Base-by-base conservation (phyloP, 148 eudicot genomes). In the Camellia japonica region DNA sequence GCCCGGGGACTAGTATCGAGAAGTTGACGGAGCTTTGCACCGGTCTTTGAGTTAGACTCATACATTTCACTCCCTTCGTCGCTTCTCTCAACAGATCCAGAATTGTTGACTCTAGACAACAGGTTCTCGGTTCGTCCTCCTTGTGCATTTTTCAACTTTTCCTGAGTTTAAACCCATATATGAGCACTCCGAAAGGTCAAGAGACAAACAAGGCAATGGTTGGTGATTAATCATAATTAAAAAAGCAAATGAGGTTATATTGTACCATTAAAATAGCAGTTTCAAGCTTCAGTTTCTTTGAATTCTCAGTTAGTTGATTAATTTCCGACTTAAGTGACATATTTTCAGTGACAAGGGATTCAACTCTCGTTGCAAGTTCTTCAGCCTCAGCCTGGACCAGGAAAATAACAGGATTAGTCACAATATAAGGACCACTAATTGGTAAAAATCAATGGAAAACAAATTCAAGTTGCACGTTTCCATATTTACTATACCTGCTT, bases 11-110 rank as follows among this genome's bases (percentile, higher is more conserved):
- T 94, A 47, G 89, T 46, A 23, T 88, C 91, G 61, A 92, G 85
- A 56, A 96, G 91, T 78, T 92, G 98, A 84, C 76, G 98, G 75
- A 96, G 92, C 91, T 92, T 96, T 18, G 98, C 79, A n/a, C 92
- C 88, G 19, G 93, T 73, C 60, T 85, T 96, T 54, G 90, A 70
- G 77, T 61, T 83, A 63, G 85, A 82, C 68, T 88, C 97, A 7
- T 69, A 69, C 41, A 60, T 61, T 44, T 81, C 80, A 30, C n/a
- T 18, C 20, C 65, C 77, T 64, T 78, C 81, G 3, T 84, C 63
- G 71, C 14, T 87, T 77, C 88, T 80, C 44, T 86, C 79, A 47
- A 72, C 74, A 7, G 93, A 86, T 56, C 88, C 90, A 2, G 91
- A 81, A 80, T 91, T 91, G 80, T 92, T 84, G 44, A 96, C 94